A percentile compares a stretch with the other conserved stretches of the same genome.
These are phyloP conservation scores for Saitozyma sp. DNA, from an alignment of 768 basidiomycete species.

Conservation along the genomic window DNA sequence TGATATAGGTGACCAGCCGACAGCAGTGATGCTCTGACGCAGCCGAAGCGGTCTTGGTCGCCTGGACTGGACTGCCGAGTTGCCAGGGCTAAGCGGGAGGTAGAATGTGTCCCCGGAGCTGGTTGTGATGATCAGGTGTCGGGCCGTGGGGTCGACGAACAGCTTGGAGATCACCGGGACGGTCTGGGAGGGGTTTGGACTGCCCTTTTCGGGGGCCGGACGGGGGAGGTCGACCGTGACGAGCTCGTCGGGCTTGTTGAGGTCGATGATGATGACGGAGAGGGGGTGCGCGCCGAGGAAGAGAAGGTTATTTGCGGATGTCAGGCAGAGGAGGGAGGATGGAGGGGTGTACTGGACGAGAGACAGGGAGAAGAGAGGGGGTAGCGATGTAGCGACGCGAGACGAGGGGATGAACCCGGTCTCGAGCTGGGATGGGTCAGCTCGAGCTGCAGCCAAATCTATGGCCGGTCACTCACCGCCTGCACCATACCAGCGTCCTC, in stretches of 20 bases:
- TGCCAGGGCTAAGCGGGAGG: conserved; percentile 58
- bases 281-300: conserved; percentile 79
- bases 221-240: conserved; percentile 68
- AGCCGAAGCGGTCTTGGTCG: conserved; percentile 76
- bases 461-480: conserved; percentile 54
- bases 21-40: conserved; percentile 82
- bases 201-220: conserved; percentile 55
- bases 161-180: conserved; percentile 65
- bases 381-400: conserved; percentile 24
- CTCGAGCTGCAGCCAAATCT: conserved; percentile 17
- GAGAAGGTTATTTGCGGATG: conserved; percentile 81
- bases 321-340: conserved; percentile 76
- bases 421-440: conserved; percentile 44
- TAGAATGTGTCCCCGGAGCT: conserved; percentile 92
- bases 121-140: conserved; percentile 84
- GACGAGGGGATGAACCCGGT: conserved; percentile 51
- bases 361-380: conserved; percentile 48
- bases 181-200: conserved; percentile 61
- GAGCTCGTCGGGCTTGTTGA: conserved; percentile 82
- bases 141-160: conserved; percentile 89
- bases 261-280: conserved; percentile 80
- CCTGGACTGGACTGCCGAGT: conserved; percentile 56
- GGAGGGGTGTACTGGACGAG: conserved; percentile 83
- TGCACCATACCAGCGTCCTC: conserved; percentile 56
- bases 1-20: conserved; percentile 82